A percentile compares a stretch with the other conserved stretches of the same genome.
These are phyloP conservation scores for Beta macrorhiza DNA, from an alignment of 179 eudicot genomes.

Conservation along the genomic window DNA sequence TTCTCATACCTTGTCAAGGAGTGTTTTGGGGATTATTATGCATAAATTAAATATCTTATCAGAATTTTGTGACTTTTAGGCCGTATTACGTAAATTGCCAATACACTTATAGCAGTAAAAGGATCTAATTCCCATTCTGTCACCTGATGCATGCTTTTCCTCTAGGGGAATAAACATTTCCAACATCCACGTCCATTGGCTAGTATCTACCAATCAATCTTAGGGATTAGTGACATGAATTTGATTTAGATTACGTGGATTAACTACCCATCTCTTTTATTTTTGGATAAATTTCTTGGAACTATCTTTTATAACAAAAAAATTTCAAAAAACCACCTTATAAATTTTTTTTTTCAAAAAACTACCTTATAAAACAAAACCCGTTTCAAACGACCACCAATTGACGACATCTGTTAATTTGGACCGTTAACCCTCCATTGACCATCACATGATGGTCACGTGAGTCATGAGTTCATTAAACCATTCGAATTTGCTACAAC, in stretches of 20 bases:
- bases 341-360: too few relatives aligned
- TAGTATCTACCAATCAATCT: background rate
- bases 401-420: too few relatives aligned
- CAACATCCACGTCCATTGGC: background rate
- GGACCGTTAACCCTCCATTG: too few relatives aligned
- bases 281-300: too few relatives aligned
- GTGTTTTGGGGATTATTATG: background rate
- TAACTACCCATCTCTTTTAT: too few relatives aligned
- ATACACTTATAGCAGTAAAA: background rate
- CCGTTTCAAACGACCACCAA: too few relatives aligned
- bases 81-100: background rate
- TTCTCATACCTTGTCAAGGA: background rate
- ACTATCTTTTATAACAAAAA: too few relatives aligned
- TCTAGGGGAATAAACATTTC: conserved; percentile 3
- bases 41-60: background rate
- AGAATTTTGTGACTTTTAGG: background rate
- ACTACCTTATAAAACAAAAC: too few relatives aligned
- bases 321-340: too few relatives aligned
- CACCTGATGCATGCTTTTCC: background rate
- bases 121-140: conserved; percentile 12
- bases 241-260: background rate
- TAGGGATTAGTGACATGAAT: background rate
- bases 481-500: too few relatives aligned
- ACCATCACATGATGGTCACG: too few relatives aligned
- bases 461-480: too few relatives aligned